Base-by-base conservation (phyloP, 1,139 yeast genomes). In the Saccharomyces hybrid region DNA sequence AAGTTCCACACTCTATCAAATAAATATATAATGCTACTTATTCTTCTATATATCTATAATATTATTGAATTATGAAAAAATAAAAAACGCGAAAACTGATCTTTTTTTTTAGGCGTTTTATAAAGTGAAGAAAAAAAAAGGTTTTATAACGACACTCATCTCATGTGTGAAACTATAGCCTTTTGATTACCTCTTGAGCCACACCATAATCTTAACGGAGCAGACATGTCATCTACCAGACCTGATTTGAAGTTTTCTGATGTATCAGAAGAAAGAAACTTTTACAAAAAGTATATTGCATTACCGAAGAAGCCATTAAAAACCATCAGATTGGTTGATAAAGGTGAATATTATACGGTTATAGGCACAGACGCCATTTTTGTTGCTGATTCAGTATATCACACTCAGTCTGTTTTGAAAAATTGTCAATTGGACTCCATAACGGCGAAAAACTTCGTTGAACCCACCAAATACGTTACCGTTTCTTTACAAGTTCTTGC, bases 371-470 rank as follows among this genome's bases (percentile, higher is more conserved):
- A 91, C 68, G 97, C 98, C 2, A 78, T 79, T 51, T 77, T 82
- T 57, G 87, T 89, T 48, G 97, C 97, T 2, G 95, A 90, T 58
- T 75, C 78, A 55, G 83, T 93, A 32, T 93, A 88, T 72, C 86
- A 86, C 62, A 88, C 98, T 0, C 82, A 80, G 48, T 82, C 95
- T 19, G 95, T 89, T 4, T 70, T 93, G 55, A 91, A 91, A 55
- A 78, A 80, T 55, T 64, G 71, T 27, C 66, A 67, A 29, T 52
- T 66, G 56, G 76, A 55, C 74, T 76, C 54, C 58, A 67, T 51
- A 59, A 69, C 64, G 19, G 65, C 71, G 59, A 67, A 63, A 47
- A 60, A 59, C 38, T 61, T 66, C 49, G 67, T 73, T 19, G 77
- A 75, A 47, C 78, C 81, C 29, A 72, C 79, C 48, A 78, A 84